phyloP scores from a whole-genome alignment of 169 alveolate species.

The Eimeria sp. region DNA sequence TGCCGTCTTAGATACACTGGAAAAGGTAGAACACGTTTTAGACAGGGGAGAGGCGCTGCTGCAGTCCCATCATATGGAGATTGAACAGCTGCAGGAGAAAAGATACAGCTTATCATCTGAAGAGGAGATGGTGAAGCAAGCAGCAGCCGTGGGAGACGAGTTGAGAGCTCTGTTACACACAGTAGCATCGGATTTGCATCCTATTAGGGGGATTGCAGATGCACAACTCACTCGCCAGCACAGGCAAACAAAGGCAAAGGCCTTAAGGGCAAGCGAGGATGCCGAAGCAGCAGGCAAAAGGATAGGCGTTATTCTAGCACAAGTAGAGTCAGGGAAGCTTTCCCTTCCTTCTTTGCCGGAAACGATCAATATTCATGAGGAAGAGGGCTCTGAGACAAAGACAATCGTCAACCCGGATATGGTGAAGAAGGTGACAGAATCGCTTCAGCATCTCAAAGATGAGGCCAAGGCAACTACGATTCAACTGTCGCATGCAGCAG shows the following conservation, averaged over 20 bases:
- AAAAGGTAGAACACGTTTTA: not conserved
- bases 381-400: not conserved
- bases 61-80: not conserved
- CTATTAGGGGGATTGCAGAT: not conserved
- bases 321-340: not conserved
- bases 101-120: not conserved
- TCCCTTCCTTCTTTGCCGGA: not conserved
- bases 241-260: not conserved
- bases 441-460: not conserved
- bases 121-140: not conserved
- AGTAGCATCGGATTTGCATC: not conserved
- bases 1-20: not conserved
- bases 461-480: not conserved
- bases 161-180: not conserved
- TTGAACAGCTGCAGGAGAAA: conserved; percentile 1
- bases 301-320: not conserved
- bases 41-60: not conserved
- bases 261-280: conserved; percentile 9
- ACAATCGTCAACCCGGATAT: not conserved
- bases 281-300: conserved; percentile 15
- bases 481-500: not conserved
- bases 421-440: not conserved
- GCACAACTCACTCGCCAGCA: not conserved
- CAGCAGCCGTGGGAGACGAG: not conserved
- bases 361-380: not conserved